Evolutionary conservation across 2,329 filamentous ascomycete species (phyloP), one percentile per base, ranked within the genome.

Genomic region (Venturia oleaginea): DNA sequence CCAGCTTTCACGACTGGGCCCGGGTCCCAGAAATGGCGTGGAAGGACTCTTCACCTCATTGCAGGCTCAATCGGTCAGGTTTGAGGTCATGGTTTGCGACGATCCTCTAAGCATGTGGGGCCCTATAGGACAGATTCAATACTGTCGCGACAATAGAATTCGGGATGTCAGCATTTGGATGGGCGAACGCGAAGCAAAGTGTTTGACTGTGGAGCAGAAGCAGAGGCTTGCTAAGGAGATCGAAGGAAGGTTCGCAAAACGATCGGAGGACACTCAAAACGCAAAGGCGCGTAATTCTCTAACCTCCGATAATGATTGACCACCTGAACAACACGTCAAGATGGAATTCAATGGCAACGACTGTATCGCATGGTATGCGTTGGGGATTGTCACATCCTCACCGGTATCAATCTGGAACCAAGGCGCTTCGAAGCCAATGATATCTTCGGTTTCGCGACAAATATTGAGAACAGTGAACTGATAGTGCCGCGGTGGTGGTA

Each of bases 61-160:
- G 8, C 51, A 34, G 19, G 6, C 30, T 34, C 27, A 34, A 11
- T 8, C 30, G 30, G 51, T 57, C 8, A 32, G 30, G 19, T 57
- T 57, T 37, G 32, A 48, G 27, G 30, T 62, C 60, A 48, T 62
- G 40, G 60, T 62, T 19, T 62, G 60, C 27, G 60, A 62, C 17
- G 60, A 62, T 62, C 60, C 60, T 46, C 13, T 62, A 2, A 46
- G 38, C 24, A 62, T 62, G 60, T 62, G 60, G 60, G 60, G 60
- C 2, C 38, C 43, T 48, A 30, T 62, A 10, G 60, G 60, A 17
- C 37, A 48, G 13, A 37, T 46, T n/a, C 40, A 42, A 46, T 42
- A 42, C 40, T 46, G 40, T 17, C 37, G 60, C 38, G 60, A 62
- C 19, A 32, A 24, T 5, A 62, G 60, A 48, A 62, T 62, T 11